A percentile compares a stretch with the other conserved stretches of the same genome.
phyloP scores from a whole-genome alignment of 345 rosid genomes.

The Arabidopsis arenosa region DNA sequence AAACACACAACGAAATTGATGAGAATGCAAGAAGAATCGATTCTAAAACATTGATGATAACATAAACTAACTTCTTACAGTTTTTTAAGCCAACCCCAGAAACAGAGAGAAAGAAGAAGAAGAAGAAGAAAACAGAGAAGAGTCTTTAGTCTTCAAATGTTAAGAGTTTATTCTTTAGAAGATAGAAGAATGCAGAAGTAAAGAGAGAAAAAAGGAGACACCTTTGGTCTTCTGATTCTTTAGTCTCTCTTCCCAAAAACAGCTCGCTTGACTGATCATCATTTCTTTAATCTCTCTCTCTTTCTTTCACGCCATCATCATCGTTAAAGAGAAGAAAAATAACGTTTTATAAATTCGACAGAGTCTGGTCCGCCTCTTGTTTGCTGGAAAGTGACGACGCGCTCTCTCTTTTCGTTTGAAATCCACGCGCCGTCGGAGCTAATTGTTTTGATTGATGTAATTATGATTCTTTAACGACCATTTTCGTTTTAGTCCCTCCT shows the following conservation, averaged over 20 bases:
- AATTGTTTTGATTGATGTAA: constrained; percentile 26
- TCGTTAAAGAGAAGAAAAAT: constrained; percentile 32
- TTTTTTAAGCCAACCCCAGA: background rate
- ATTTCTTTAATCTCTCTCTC: constrained; percentile 11
- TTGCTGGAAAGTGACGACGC: constrained; percentile 36
- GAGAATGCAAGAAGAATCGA: constrained; percentile 32
- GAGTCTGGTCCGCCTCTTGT: constrained; percentile 32
- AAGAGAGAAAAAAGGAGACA: constrained; percentile 14
- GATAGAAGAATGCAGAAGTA: constrained; percentile 7
- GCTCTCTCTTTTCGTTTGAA: background rate
- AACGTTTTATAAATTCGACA: constrained; percentile 36
- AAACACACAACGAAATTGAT: background rate
- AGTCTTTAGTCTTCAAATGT: constrained; percentile 14
- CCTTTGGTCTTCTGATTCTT: constrained; percentile 37
- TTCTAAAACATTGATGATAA: background rate
- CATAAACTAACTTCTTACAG: background rate
- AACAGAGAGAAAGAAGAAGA: constrained; percentile 18
- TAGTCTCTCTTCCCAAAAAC: constrained; percentile 46
- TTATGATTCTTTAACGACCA: constrained; percentile 31
- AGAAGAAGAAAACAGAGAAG: background rate
- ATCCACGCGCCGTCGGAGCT: constrained; percentile 35
- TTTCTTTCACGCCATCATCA: constrained; percentile 43
- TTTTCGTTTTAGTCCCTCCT: constrained; percentile 13
- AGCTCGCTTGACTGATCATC: constrained; percentile 43
- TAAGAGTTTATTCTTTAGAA: background rate